phyloP scores from a whole-genome alignment of 306 rosid species.

The Begonia peltatifolia region DNA sequence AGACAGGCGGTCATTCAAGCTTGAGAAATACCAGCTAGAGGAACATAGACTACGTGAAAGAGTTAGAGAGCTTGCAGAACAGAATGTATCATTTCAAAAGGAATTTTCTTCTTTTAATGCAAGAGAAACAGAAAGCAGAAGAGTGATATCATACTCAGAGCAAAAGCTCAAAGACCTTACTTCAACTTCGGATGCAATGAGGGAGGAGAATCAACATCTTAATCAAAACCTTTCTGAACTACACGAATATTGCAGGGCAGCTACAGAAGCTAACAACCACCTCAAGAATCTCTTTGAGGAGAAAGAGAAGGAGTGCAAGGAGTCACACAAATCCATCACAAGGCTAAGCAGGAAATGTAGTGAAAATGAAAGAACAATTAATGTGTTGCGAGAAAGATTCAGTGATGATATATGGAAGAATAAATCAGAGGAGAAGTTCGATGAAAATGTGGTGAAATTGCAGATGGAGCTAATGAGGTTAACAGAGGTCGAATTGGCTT shows the following conservation, averaged over 20 bases:
- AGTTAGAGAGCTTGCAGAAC: conserved; percentile 97
- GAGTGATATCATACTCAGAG: conserved; percentile 34
- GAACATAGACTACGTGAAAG: conserved; percentile 94
- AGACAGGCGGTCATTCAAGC: conserved; percentile 85
- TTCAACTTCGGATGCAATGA: conserved; percentile 30
- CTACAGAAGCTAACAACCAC: conserved; percentile 49
- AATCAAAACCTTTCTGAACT: conserved; percentile 38
- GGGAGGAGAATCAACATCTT: conserved; percentile 40
- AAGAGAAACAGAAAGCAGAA: conserved; percentile 55
- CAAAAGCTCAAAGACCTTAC: conserved; percentile 50
- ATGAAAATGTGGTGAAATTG: conserved; percentile 42
- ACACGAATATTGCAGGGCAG: conserved; percentile 43
- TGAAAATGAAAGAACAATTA: conserved; percentile 84
- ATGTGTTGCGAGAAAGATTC: conserved; percentile 55
- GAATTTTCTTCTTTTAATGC: conserved; percentile 61
- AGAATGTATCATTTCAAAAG: conserved; percentile 89
- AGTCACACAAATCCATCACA: conserved; percentile 56
- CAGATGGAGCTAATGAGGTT: conserved; percentile 81
- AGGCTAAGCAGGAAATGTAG: conserved; percentile 63
- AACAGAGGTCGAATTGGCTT: conserved; percentile 54
- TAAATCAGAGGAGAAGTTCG: conserved; percentile 35
- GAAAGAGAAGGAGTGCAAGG: conserved; percentile 81
- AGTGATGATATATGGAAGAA: conserved; percentile 33
- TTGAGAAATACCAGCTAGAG: conserved; percentile 78
- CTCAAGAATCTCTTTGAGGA: conserved; percentile 44